Evolutionary conservation across 2,329 filamentous ascomycete species (phyloP).

Genomic region (Exutisphaerella laricina): DNA sequence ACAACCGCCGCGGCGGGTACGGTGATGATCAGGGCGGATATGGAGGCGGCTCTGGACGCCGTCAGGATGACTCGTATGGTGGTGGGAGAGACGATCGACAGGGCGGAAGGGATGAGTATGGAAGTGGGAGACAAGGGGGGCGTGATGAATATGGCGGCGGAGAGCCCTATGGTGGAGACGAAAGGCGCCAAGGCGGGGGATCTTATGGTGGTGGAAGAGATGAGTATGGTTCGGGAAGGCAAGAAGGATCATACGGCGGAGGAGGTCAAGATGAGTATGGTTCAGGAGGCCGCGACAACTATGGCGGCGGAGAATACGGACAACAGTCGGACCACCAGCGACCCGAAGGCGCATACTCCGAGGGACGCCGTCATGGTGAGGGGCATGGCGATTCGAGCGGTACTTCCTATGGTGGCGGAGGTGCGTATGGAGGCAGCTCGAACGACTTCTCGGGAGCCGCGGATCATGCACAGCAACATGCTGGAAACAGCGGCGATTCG

Average conservation of each 20-base stretch:
- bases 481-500: conserved; percentile 46
- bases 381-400: conserved; percentile 37
- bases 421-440: conserved; percentile 35
- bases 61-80: conserved; percentile 1
- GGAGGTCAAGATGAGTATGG: conserved; percentile 5
- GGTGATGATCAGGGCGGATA: conserved; percentile 15
- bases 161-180: conserved; percentile 11
- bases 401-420: conserved; percentile 40
- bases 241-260: conserved; percentile 17
- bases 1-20: conserved; percentile 21
- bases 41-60: conserved; percentile 7
- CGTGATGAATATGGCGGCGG: conserved; percentile 14
- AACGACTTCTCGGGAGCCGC: conserved; percentile 52
- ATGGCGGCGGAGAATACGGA: conserved; percentile 19
- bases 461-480: conserved; percentile 51
- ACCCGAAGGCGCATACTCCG: conserved; percentile 27
- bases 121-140: conserved; percentile 17
- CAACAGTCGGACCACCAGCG: conserved; percentile 30
- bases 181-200: conserved; percentile 17
- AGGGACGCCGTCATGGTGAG: conserved; percentile 24
- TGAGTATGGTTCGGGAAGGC: conserved; percentile 16
- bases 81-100: conserved; percentile 7
- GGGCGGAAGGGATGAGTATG: conserved; percentile 14
- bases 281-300: conserved; percentile 10
- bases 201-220: conserved; percentile 16